These are phyloP conservation scores for Ceratobasidium sp. DNA, from an alignment of 1,284 basidiomycete species.

Conservation along the genomic window DNA sequence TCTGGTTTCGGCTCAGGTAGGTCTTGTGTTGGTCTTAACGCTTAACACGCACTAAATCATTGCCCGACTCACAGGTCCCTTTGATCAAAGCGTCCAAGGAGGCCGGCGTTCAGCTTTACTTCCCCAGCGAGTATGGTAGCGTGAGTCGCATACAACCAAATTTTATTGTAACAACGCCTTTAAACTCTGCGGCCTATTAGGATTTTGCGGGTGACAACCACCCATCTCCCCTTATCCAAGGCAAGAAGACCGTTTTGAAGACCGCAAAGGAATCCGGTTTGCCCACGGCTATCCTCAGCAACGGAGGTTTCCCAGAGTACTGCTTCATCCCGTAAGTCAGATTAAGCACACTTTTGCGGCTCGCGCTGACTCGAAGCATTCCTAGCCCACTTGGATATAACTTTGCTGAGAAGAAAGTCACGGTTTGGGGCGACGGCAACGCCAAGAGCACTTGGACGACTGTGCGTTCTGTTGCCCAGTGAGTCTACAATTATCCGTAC, in stretches of 20 bases:
- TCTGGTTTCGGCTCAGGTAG: conserved; percentile 17
- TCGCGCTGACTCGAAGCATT: background rate
- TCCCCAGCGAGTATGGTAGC: conserved; percentile 40
- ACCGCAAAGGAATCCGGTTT: conserved; percentile 31
- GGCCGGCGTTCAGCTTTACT: conserved; percentile 28
- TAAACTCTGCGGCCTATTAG: background rate
- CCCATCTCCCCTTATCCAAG: conserved; percentile 29
- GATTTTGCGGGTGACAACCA: conserved; percentile 12
- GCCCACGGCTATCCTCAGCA: conserved; percentile 4
- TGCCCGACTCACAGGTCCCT: background rate
- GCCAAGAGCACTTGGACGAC: conserved; percentile 30
- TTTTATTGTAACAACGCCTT: background rate
- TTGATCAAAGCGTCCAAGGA: conserved; percentile 34
- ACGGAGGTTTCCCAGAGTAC: conserved; percentile 39
- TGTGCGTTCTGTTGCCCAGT: conserved; percentile 28
- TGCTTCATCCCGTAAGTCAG: conserved; percentile 37
- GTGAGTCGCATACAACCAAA: conserved; percentile 3
- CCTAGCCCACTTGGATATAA: conserved; percentile 21
- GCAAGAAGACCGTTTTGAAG: conserved; percentile 27
- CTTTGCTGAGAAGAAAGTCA: conserved; percentile 37
- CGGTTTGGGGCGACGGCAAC: conserved; percentile 38
- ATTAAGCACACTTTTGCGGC: background rate
- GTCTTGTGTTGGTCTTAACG: background rate
- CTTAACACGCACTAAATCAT: background rate
- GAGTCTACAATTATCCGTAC: background rate